Evolutionary conservation across 495 filamentous ascomycete species (phyloP).

Genomic region (Elasticomyces elasticus): DNA sequence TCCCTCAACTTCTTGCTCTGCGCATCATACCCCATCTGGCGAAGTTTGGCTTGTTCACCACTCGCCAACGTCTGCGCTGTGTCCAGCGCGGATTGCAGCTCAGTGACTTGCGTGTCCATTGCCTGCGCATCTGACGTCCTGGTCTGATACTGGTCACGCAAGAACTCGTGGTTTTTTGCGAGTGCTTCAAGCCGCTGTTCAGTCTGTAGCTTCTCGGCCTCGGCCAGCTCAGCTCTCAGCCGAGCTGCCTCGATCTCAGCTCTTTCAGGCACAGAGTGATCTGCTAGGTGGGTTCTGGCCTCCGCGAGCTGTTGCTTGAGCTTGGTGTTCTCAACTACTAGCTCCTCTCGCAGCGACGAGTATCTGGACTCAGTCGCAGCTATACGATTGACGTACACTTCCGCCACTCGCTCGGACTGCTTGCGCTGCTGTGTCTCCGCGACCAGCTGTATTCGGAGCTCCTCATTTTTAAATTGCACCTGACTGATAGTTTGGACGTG

Average conservation of each 20-base stretch:
- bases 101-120: constrained; percentile 2
- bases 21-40: constrained; percentile 15
- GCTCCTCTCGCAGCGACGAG: constrained; percentile 7
- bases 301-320: constrained; percentile 14
- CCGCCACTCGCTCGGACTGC: too few relatives aligned
- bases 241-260: constrained; percentile 17
- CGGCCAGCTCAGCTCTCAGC: not conserved
- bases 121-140: constrained; percentile 10
- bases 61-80: constrained; percentile 5
- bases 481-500: constrained; percentile 14
- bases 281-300: constrained; percentile 13
- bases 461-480: constrained; percentile 20
- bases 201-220: not conserved
- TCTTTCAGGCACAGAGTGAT: constrained; percentile 14
- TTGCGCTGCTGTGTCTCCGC: not conserved
- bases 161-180: constrained; percentile 13
- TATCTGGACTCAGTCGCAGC: constrained; percentile 2
- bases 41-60: constrained; percentile 9
- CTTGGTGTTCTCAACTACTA: too few relatives aligned
- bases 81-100: constrained; percentile 6
- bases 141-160: constrained; percentile 20
- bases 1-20: constrained; percentile 3
- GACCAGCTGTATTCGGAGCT: constrained; percentile 14
- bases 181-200: constrained; percentile 8
- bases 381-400: constrained; percentile 4